Conservation (phyloP, 176 grass and related monocot species). For the Saccharum spontaneum region DNA sequence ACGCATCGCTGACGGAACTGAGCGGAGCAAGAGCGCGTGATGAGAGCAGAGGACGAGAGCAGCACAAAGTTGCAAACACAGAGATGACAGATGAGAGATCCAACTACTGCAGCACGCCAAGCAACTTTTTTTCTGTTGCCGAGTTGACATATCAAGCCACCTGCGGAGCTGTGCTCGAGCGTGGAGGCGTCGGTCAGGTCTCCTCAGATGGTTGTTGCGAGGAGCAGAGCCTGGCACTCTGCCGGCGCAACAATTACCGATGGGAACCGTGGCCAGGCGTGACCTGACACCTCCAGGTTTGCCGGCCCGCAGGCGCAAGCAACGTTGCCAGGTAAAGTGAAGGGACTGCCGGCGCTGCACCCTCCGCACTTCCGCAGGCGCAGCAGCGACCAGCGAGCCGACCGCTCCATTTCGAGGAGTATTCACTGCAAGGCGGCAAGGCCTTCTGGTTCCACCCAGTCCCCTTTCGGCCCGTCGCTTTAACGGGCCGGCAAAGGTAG, state of each 20-base stretch:
- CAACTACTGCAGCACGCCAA: neutral
- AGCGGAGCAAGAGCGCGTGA: neutral
- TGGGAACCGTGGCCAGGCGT: neutral
- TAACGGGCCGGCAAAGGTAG: neutral
- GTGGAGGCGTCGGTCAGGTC: neutral
- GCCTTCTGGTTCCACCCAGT: neutral
- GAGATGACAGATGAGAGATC: neutral
- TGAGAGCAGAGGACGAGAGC: neutral
- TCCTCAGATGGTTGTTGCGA: neutral
- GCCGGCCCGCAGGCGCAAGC: constrained; percentile 7
- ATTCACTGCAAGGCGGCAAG: neutral
- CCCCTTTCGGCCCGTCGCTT: neutral
- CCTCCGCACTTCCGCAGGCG: neutral
- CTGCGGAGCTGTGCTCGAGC: neutral
- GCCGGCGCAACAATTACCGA: constrained; percentile 36
- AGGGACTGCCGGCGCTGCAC: neutral
- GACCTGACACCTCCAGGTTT: constrained; percentile 43
- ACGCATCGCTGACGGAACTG: too few relatives aligned
- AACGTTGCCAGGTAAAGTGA: neutral
- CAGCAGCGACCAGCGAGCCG: too few relatives aligned
- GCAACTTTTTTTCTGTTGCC: constrained; percentile 29
- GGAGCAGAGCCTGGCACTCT: neutral
- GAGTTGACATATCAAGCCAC: constrained; percentile 10
- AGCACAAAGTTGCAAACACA: too few relatives aligned
- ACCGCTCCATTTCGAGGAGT: neutral